phyloP scores from a whole-genome alignment of 2,329 filamentous ascomycete genomes.

The Phoma sp. region DNA sequence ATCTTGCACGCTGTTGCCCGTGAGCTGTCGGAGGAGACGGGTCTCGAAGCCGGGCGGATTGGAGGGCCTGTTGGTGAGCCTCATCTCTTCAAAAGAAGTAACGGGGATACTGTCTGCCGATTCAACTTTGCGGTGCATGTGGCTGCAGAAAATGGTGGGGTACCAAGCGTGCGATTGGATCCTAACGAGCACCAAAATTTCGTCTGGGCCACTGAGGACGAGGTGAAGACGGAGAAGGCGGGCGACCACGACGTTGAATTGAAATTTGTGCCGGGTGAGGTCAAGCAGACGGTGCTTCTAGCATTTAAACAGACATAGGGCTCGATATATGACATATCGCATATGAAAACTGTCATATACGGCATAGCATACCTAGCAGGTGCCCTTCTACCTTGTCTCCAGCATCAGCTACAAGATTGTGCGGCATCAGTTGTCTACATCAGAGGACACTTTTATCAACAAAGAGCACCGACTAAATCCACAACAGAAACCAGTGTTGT shows the following conservation, averaged over 20 bases:
- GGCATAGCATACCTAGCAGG: too few species aligned
- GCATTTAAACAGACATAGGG: background rate
- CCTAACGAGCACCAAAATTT: slow-evolving; percentile 2
- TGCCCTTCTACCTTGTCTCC: too few species aligned
- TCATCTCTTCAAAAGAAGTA: slow-evolving; percentile 11
- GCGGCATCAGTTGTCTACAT: too few species aligned
- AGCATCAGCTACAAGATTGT: too few species aligned
- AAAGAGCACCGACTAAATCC: too few species aligned
- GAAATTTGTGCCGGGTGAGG: background rate
- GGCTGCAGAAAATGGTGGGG: background rate
- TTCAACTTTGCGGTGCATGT: slow-evolving; percentile 4
- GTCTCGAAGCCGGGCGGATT: slow-evolving; percentile 45
- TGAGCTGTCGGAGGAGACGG: slow-evolving; percentile 58
- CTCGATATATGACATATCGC: too few species aligned
- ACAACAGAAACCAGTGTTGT: too few species aligned
- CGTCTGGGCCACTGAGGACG: slow-evolving; percentile 7
- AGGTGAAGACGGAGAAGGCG: background rate
- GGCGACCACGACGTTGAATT: background rate
- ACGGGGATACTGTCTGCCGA: slow-evolving; percentile 3
- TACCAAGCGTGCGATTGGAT: background rate
- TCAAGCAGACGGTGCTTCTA: background rate
- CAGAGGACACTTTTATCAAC: too few species aligned
- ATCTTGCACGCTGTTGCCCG: slow-evolving; percentile 55
- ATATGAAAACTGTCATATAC: too few species aligned
- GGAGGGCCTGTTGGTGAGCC: slow-evolving; percentile 4